These are phyloP conservation scores for Tolypocladium endophyticum DNA, from an alignment of 2,329 filamentous ascomycete species.

Conservation along the genomic window DNA sequence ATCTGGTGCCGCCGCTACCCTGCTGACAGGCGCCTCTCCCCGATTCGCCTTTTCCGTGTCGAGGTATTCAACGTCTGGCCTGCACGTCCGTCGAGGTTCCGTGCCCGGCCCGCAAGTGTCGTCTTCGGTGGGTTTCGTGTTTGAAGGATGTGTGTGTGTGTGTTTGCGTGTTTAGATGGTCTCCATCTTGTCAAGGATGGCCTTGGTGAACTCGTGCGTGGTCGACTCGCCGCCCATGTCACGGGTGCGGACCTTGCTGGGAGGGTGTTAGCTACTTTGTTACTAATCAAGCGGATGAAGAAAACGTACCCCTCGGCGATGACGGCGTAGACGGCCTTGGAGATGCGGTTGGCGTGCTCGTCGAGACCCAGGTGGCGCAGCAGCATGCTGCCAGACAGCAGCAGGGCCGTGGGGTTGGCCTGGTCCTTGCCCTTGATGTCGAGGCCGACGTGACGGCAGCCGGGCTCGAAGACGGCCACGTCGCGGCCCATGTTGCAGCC, in stretches of 20 bases:
- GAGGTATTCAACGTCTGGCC: background rate
- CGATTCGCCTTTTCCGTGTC: background rate
- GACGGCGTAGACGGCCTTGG: slow-evolving; percentile 65
- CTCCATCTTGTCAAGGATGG: slow-evolving; percentile 95
- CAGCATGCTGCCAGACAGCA: slow-evolving; percentile 94
- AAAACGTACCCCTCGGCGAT: slow-evolving; percentile 76
- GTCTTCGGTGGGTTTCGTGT: background rate
- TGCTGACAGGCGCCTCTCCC: background rate
- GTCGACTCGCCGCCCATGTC: slow-evolving; percentile 91
- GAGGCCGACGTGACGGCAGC: slow-evolving; percentile 96
- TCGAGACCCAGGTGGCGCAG: slow-evolving; percentile 94
- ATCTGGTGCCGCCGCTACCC: background rate
- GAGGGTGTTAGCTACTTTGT: slow-evolving; percentile 26
- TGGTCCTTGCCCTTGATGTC: slow-evolving; percentile 99
- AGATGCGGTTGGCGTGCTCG: slow-evolving; percentile 97
- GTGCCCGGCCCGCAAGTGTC: slow-evolving; percentile 4
- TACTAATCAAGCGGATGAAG: background rate
- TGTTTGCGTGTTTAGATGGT: slow-evolving; percentile 38
- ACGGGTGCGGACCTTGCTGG: slow-evolving; percentile 74
- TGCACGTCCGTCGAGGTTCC: background rate
- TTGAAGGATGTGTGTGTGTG: background rate
- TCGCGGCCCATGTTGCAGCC: slow-evolving; percentile 99
- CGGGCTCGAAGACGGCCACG: slow-evolving; percentile 96
- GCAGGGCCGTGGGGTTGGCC: slow-evolving; percentile 92
- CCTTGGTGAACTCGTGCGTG: slow-evolving; percentile 90